These are phyloP conservation scores for Tuber melanosporum DNA, from an alignment of 495 filamentous ascomycete species.

Conservation along the genomic window DNA sequence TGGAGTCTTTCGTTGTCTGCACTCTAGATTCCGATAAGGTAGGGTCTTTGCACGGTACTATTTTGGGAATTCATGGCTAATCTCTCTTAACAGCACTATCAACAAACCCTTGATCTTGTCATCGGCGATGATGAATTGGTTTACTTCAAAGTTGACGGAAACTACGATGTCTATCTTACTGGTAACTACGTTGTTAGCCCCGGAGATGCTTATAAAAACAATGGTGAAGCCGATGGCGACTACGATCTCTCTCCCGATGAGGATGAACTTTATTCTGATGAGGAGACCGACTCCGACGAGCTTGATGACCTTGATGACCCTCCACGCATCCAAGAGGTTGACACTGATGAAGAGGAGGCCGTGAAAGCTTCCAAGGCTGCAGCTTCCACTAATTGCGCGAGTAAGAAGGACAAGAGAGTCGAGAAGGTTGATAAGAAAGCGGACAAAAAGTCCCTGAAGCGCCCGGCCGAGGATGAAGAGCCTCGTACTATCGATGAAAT, in stretches of 20 bases:
- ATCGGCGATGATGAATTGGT: constrained; percentile 77
- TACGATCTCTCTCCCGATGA: constrained; percentile 78
- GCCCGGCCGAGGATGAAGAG: constrained; percentile 43
- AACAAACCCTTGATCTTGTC: constrained; percentile 90
- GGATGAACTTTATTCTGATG: constrained; percentile 59
- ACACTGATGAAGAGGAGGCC: constrained; percentile 71
- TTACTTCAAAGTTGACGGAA: constrained; percentile 86
- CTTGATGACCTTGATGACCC: constrained; percentile 73
- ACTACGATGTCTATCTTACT: constrained; percentile 81
- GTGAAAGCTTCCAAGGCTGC: constrained; percentile 45
- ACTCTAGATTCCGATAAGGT: constrained; percentile 82
- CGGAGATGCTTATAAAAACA: constrained; percentile 52
- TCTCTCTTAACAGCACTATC: constrained; percentile 60
- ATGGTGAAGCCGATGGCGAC: constrained; percentile 61
- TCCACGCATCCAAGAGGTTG: constrained; percentile 70
- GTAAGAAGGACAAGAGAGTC: constrained; percentile 83
- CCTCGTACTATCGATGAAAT: constrained; percentile 31
- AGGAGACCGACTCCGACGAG: constrained; percentile 74
- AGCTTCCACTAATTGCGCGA: constrained; percentile 51
- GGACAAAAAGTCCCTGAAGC: constrained; percentile 49
- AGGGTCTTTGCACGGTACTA: constrained; percentile 30
- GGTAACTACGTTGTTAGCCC: constrained; percentile 80
- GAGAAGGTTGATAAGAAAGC: constrained; percentile 65
- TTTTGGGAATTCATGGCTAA: constrained; percentile 38
- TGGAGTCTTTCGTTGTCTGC: constrained; percentile 79